Evolutionary conservation across 2,329 filamentous ascomycete species (phyloP), one percentile per base, ranked within the genome.

Genomic region (Monilinia aucupariae): DNA sequence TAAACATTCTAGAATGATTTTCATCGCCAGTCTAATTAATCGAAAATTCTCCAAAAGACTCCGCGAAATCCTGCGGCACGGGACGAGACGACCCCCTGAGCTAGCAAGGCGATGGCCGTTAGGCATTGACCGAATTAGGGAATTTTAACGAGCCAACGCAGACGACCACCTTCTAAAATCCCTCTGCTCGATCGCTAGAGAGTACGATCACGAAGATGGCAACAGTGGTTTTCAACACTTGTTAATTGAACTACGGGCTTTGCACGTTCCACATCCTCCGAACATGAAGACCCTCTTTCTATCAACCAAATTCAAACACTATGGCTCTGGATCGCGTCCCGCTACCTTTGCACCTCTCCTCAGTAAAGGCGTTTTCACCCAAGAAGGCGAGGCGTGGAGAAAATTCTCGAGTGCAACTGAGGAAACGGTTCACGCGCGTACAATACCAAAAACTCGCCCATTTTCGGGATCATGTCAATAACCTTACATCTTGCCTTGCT

Each of bases 381-480:
- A n/a, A n/a, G n/a, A 64, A 30, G 58, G 62, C 32, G 50, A 53
- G 34, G 12, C 22, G 9, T 64, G 62, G 58, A 64, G 37, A n/a
- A 30, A 50, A 55, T 56, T 64, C 58, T 25, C 59, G 62, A 43
- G 58, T 61, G 3, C 17, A 61, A 7, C 25, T 64, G 25, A n/a
- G 62, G 37, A 49, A 15, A 50, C 58, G 55, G 10, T 64, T 64
- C 25, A 32, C 43, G n/a, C 49, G 37, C 10, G 27, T 49, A 10
- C 64, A 67, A 27, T 67, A 67, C 32, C 59, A 63, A 61, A 64
- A 68, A 34, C 60, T 67, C 12, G 43, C 65, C 30, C 48, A 63
- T 5, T 66, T 69, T 22, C 49, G 41, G 13, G 64, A 66, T 9
- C 63, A 66, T 53, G 64, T 65, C 17, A 68, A 74, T 37, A 55